Percentiles rank a stretch among this genome's conserved stretches.
These are phyloP conservation scores for Pyrrhoderma lamaoense DNA, from an alignment of 1,284 basidiomycete genomes.

Conservation along the genomic window DNA sequence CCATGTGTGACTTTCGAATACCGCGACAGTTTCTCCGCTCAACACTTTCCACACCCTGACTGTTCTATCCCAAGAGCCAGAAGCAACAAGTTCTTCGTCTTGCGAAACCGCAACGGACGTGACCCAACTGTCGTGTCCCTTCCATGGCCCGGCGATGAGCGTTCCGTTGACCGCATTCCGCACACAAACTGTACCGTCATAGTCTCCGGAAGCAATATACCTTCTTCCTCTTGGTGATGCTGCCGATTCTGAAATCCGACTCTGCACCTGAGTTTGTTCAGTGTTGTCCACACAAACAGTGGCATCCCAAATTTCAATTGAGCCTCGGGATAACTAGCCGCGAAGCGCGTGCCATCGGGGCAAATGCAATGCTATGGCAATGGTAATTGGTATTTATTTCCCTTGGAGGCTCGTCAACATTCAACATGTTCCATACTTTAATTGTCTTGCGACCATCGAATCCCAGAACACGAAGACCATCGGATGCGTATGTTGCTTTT, in stretches of 20 bases:
- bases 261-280: too few relatives aligned
- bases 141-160: background rate
- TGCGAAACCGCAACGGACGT: background rate
- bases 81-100: background rate
- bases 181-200: background rate
- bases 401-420: background rate
- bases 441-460: too few relatives aligned
- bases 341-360: constrained; percentile 34
- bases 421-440: constrained; percentile 7
- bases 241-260: background rate
- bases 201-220: background rate
- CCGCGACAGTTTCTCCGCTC: too few relatives aligned
- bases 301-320: too few relatives aligned
- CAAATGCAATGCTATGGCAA: constrained; percentile 16
- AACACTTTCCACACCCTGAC: background rate
- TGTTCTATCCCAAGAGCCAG: background rate
- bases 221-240: background rate
- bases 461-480: too few relatives aligned
- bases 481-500: too few relatives aligned
- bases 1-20: background rate
- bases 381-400: constrained; percentile 11
- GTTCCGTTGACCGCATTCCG: background rate
- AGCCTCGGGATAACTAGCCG: too few relatives aligned
- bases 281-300: too few relatives aligned
- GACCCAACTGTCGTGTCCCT: background rate